phyloP scores from a whole-genome alignment of 228 moss, liverwort and hornwort species.

The Sphagnum fallax region DNA sequence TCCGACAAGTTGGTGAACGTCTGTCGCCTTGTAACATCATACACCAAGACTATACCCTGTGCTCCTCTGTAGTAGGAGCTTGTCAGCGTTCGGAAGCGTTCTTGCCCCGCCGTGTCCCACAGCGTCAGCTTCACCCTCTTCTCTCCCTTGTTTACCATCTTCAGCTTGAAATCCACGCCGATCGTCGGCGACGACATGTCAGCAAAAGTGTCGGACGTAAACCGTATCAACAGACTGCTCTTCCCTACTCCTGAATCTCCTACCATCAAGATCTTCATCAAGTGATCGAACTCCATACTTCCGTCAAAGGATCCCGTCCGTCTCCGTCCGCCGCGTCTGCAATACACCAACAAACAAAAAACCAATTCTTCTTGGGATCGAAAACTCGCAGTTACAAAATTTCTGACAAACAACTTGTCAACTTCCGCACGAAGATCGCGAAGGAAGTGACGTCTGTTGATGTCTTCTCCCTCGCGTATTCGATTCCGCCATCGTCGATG shows the following conservation, averaged over 20 bases:
- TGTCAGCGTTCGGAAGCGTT: slow-evolving; percentile 86
- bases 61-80: slow-evolving; percentile 94
- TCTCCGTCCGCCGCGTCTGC: too few species aligned
- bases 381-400: too few species aligned
- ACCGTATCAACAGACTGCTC: slow-evolving; percentile 84
- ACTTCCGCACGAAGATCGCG: too few species aligned
- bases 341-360: too few species aligned
- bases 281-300: slow-evolving; percentile 62
- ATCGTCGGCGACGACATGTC: slow-evolving; percentile 81
- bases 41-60: slow-evolving; percentile 83
- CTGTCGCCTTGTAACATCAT: slow-evolving; percentile 84
- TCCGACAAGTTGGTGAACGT: slow-evolving; percentile 90
- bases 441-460: too few species aligned
- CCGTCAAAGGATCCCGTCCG: not conserved
- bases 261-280: slow-evolving; percentile 83
- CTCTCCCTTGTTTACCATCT: slow-evolving; percentile 69
- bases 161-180: slow-evolving; percentile 97
- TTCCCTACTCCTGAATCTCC: slow-evolving; percentile 94
- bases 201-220: slow-evolving; percentile 85
- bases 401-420: too few species aligned
- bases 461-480: too few species aligned
- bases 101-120: slow-evolving; percentile 98
- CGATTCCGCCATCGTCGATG: too few species aligned
- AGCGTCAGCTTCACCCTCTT: slow-evolving; percentile 87
- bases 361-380: too few species aligned